phyloP scores from a whole-genome alignment of 1,284 basidiomycete genomes.

The Ustilago cynodontis region DNA sequence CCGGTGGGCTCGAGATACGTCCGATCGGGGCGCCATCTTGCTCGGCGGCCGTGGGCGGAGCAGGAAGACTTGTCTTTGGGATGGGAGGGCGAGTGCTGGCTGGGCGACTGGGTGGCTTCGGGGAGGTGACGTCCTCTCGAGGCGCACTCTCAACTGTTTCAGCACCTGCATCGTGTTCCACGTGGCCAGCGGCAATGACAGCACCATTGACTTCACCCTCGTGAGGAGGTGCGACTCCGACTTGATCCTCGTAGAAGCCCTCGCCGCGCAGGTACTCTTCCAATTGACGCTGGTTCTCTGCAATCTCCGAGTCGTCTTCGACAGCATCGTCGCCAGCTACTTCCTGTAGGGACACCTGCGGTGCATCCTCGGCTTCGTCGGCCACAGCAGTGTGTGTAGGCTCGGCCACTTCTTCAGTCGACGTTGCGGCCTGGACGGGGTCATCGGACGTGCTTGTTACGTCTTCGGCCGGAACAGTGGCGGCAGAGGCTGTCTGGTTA shows the following conservation, averaged over 20 bases:
- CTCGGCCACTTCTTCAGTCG: neutral
- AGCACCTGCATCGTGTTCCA: neutral
- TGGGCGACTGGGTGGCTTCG: conserved; percentile 50
- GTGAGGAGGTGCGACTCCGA: conserved; percentile 8
- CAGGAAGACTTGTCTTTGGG: conserved; percentile 45
- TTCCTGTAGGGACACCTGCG: neutral
- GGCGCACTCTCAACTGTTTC: neutral
- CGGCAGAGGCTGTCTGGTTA: neutral
- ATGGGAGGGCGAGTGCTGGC: conserved; percentile 57
- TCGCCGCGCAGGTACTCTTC: conserved; percentile 55
- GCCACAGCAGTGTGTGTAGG: neutral
- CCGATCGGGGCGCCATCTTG: conserved; percentile 22
- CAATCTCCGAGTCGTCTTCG: conserved; percentile 47
- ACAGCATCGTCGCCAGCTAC: conserved; percentile 12
- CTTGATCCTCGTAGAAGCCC: conserved; percentile 43
- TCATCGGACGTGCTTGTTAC: neutral
- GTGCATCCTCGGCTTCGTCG: neutral
- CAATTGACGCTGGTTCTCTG: conserved; percentile 48
- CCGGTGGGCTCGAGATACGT: conserved; percentile 23
- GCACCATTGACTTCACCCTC: conserved; percentile 1
- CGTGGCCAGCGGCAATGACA: neutral
- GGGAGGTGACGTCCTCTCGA: conserved; percentile 21
- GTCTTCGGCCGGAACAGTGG: conserved; percentile 1
- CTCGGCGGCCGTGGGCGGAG: conserved; percentile 18
- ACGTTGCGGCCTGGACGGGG: neutral